Conservation (phyloP, 106 monocot species). For the Dioscorea zingiberensis region DNA sequence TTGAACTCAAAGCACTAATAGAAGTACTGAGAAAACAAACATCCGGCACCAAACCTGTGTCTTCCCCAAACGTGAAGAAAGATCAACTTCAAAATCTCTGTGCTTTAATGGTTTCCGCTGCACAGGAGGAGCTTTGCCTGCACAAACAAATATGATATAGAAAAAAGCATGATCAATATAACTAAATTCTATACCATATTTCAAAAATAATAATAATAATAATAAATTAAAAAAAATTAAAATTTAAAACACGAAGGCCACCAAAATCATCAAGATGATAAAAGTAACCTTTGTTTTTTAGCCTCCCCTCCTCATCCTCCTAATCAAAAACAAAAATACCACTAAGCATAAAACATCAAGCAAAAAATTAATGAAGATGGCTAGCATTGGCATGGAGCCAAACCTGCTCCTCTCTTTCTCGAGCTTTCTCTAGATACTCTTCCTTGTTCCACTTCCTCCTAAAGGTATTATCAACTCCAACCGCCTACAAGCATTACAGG, state of each 20-base stretch:
- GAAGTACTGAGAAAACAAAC: too few species aligned
- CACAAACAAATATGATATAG: neutral
- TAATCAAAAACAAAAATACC: neutral
- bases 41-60: conserved; percentile 60
- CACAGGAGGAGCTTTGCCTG: conserved; percentile 70
- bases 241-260: neutral
- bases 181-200: too few species aligned
- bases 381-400: neutral
- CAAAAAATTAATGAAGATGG: too few species aligned
- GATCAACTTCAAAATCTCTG: conserved; percentile 93
- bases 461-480: conserved; percentile 88
- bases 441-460: conserved; percentile 81
- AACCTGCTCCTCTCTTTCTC: conserved; percentile 66
- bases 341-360: too few species aligned
- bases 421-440: conserved; percentile 68
- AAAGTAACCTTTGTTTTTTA: conserved; percentile 48
- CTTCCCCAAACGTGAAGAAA: conserved; percentile 89
- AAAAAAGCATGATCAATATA: neutral
- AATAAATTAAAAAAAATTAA: neutral
- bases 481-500: conserved; percentile 35
- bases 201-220: neutral
- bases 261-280: neutral
- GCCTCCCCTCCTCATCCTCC: conserved; percentile 56
- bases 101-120: conserved; percentile 95
- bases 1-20: too few species aligned